phyloP scores from a whole-genome alignment of 2,329 filamentous ascomycete species.

The Aureobasidium lini region DNA sequence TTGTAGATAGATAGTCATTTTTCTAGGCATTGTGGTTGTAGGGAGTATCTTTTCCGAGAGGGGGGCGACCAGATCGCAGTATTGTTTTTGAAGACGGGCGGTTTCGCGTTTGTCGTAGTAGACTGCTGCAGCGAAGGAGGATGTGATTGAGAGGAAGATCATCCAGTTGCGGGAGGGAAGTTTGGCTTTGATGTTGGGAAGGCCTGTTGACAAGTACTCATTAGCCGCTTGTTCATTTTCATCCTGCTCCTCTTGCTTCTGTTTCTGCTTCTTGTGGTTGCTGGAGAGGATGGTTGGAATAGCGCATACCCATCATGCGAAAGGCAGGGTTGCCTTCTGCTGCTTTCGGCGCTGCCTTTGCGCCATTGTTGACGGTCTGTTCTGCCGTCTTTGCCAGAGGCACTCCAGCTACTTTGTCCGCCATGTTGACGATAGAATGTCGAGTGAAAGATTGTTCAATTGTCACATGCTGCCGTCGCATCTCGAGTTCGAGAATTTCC shows the following conservation, averaged over 20 bases:
- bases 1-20: constrained; percentile 77
- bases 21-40: constrained; percentile 67
- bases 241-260: background rate
- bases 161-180: constrained; percentile 96
- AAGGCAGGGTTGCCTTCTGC: constrained; percentile 61
- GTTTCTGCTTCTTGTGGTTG: background rate
- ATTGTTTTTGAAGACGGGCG: constrained; percentile 75
- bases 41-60: constrained; percentile 70
- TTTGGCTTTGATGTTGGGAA: constrained; percentile 74
- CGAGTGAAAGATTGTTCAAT: background rate
- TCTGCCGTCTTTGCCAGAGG: background rate
- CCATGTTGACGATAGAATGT: background rate
- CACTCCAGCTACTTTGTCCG: constrained; percentile 1
- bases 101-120: constrained; percentile 92
- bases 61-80: constrained; percentile 77
- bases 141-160: constrained; percentile 80
- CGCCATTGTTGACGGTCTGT: background rate
- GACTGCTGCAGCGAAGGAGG: constrained; percentile 69
- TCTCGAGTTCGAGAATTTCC: constrained; percentile 1
- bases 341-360: constrained; percentile 14
- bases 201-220: constrained; percentile 43
- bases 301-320: constrained; percentile 55
- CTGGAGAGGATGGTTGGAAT: background rate
- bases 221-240: background rate
- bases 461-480: constrained; percentile 3